Conservation (phyloP, 2,329 filamentous ascomycete species). For the Pestalotiopsis sp. region DNA sequence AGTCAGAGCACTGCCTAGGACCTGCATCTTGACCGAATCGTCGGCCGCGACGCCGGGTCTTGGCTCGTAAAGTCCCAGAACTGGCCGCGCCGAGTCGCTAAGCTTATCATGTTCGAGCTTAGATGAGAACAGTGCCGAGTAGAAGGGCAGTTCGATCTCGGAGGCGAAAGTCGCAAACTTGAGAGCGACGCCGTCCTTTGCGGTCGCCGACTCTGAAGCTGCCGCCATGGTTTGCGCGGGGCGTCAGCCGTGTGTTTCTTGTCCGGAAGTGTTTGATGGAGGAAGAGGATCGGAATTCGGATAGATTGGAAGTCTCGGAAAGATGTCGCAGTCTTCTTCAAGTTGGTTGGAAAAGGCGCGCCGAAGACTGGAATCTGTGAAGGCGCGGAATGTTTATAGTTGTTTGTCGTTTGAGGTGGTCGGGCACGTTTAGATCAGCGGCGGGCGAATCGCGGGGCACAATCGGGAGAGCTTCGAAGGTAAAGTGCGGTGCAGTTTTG, state of each 20-base stretch:
- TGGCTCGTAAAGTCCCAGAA: slow-evolving; percentile 88
- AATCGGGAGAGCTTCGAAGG: not conserved
- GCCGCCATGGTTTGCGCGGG: slow-evolving; percentile 3
- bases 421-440: not conserved
- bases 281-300: not conserved
- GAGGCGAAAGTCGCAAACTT: slow-evolving; percentile 88
- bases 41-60: slow-evolving; percentile 69
- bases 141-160: slow-evolving; percentile 94
- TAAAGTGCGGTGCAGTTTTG: slow-evolving; percentile 9
- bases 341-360: not conserved
- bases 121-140: slow-evolving; percentile 80
- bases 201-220: not conserved
- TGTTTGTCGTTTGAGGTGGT: not conserved
- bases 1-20: slow-evolving; percentile 82
- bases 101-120: slow-evolving; percentile 98
- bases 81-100: slow-evolving; percentile 83
- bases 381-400: not conserved
- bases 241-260: not conserved
- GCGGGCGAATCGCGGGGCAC: not conserved
- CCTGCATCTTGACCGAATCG: slow-evolving; percentile 84
- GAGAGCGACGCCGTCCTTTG: slow-evolving; percentile 29
- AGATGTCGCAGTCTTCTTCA: not conserved
- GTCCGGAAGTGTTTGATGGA: not conserved
- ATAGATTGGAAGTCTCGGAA: not conserved
- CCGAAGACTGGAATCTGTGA: not conserved